Conservation (phyloP, 2,329 filamentous ascomycete species). For the Phoma sp. region DNA sequence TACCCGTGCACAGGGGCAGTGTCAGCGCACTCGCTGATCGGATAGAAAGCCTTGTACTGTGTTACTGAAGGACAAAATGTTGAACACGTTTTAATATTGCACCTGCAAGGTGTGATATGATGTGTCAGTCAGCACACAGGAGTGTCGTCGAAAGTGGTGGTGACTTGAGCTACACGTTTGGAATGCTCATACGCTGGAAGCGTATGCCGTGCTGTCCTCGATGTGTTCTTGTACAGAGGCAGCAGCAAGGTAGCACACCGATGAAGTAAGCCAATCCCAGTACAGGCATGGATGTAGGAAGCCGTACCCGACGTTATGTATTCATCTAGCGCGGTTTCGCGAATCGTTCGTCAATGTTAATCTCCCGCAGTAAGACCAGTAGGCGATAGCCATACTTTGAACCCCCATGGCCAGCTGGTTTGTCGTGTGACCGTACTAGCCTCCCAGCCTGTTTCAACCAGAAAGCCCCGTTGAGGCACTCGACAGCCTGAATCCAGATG, state of each 20-base stretch:
- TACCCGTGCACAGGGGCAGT: background rate
- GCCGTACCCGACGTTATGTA: background rate
- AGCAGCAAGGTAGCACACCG: background rate
- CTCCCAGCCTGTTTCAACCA: slow-evolving; percentile 14
- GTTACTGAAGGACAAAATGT: background rate
- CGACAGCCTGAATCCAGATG: slow-evolving; percentile 17
- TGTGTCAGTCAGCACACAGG: background rate
- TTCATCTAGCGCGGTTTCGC: background rate
- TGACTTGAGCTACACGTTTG: background rate
- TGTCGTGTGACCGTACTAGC: slow-evolving; percentile 6
- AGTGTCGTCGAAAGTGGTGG: background rate
- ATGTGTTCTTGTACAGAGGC: background rate
- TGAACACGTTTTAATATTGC: background rate
- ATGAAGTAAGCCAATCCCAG: background rate
- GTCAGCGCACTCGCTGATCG: background rate
- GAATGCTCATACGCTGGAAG: background rate
- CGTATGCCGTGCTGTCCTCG: background rate
- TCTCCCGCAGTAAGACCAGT: slow-evolving; percentile 11
- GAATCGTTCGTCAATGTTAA: background rate
- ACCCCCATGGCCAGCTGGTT: slow-evolving; percentile 12
- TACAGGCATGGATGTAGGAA: background rate
- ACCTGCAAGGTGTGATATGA: background rate
- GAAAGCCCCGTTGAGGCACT: slow-evolving; percentile 14
- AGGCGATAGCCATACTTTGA: slow-evolving; percentile 15
- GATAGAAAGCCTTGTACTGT: background rate